Base-by-base conservation (phyloP, 768 basidiomycete genomes). In the Cystoderma amianthinum region DNA sequence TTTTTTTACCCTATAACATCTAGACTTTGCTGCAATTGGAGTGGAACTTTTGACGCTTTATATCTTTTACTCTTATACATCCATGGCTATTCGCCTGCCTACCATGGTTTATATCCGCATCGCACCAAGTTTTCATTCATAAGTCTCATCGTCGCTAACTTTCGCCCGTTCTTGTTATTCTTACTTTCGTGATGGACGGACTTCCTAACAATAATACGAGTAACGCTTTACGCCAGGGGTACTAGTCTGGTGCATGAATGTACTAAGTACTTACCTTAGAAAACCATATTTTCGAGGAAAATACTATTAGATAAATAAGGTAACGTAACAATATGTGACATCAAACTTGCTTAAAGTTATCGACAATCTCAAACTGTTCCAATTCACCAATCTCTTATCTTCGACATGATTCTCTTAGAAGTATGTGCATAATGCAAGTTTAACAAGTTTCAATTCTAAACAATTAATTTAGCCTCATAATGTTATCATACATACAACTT, bases 401-500 rank as follows among this genome's bases (percentile, higher is more conserved):
- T 16, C 32, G 44, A 32, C 45, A 91, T 91, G 89, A 92, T 91
- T 61, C 71, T 92, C 21, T 80, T 92, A 50, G 89, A 92, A 75
- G 89, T 89, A 57, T 42, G 64, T 48, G 42, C 21, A 6, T 17
- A 15, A 7, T 22, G 35, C 22, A 16, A 18, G 13, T 25, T 12
- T 33, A 28, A 38, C 18, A 33, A 23, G 13, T 22, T 18, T 32
- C 19, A 35, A 24, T n/a, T 22, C 3, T 5, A 32, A 38, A 42
- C 22, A 30, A 28, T 28, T 39, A 38, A 25, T 24, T 32, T 41
- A 96, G 91, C 73, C 90, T 15, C 87, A 94, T 56, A 95, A 90
- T 62, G 82, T 88, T 49, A 92, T 96, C 60, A 94, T 97, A 51
- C 85, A 93, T 55, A 84, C 82, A 13, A 92, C 93, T 17, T 68